phyloP scores from a whole-genome alignment of 768 basidiomycete genomes.

The Termitomyces sp. region DNA sequence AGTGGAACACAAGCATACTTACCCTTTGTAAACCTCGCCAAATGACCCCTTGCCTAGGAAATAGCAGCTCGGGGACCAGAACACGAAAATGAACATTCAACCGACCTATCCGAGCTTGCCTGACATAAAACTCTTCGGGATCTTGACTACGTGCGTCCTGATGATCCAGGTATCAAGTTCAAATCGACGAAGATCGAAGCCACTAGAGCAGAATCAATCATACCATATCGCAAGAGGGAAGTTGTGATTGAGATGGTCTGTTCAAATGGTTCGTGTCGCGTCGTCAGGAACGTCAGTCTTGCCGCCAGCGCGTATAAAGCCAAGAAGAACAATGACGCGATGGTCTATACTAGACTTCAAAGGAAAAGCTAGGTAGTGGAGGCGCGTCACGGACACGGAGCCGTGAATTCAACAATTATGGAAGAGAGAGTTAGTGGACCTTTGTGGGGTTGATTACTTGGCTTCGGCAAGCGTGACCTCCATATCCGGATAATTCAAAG shows the following conservation, averaged over 20 bases:
- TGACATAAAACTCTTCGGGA: conserved; percentile 96
- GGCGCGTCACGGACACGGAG: neutral
- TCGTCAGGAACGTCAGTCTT: conserved; percentile 20
- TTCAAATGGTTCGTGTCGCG: conserved; percentile 24
- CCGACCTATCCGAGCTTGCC: conserved; percentile 93
- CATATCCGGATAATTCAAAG: conserved; percentile 6
- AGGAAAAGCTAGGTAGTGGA: neutral
- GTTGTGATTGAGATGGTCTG: conserved; percentile 2
- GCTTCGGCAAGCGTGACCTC: conserved; percentile 16
- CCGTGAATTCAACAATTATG: conserved; percentile 3
- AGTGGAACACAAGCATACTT: conserved; percentile 15
- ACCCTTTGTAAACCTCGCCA: conserved; percentile 99
- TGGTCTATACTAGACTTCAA: neutral
- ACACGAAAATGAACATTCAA: conserved; percentile 1
- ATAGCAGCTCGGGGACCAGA: conserved; percentile 3
- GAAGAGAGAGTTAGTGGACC: conserved; percentile 8
- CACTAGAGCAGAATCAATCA: neutral
- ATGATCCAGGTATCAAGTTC: conserved; percentile 3
- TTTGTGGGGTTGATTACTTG: conserved; percentile 13
- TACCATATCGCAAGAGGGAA: conserved; percentile 22
- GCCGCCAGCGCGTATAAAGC: neutral
- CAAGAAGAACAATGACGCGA: conserved; percentile 1
- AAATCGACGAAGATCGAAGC: conserved; percentile 22
- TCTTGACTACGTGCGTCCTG: conserved; percentile 45
- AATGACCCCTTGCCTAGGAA: conserved; percentile 91